phyloP scores from a whole-genome alignment of 2,329 filamentous ascomycete species.

The Fusarium irregulare region DNA sequence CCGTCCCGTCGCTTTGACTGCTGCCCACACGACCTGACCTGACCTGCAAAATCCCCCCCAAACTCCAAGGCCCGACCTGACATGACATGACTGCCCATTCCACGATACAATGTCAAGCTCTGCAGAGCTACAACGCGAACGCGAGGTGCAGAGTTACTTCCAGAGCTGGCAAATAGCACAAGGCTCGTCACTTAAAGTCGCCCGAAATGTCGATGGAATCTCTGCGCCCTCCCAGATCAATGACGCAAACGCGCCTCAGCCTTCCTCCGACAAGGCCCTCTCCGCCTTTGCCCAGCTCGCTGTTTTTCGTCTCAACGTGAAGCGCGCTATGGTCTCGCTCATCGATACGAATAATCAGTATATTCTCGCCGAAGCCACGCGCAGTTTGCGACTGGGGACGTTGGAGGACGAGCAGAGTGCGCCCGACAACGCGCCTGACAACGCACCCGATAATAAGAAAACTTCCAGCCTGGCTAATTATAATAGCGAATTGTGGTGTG shows the following conservation, averaged over 20 bases:
- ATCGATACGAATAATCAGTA: conserved; percentile 60
- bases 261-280: conserved; percentile 54
- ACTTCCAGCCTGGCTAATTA: not conserved
- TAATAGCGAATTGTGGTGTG: conserved; percentile 51
- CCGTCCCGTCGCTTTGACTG: not conserved
- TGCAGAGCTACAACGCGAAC: conserved; percentile 47
- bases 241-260: conserved; percentile 46
- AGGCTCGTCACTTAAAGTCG: conserved; percentile 49
- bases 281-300: conserved; percentile 63
- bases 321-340: conserved; percentile 62
- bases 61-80: not conserved
- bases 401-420: conserved; percentile 32
- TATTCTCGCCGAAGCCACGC: conserved; percentile 64
- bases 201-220: conserved; percentile 48
- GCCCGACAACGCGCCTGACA: not conserved
- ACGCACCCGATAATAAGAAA: not conserved
- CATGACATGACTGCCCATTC: conserved; percentile 19
- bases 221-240: conserved; percentile 43
- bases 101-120: conserved; percentile 40
- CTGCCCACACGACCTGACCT: conserved; percentile 4
- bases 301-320: conserved; percentile 59
- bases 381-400: conserved; percentile 54
- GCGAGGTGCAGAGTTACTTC: conserved; percentile 48
- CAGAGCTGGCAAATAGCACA: conserved; percentile 50
- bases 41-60: not conserved